phyloP scores from a whole-genome alignment of 805 yeast genomes.

The Myxozyma monticola region DNA sequence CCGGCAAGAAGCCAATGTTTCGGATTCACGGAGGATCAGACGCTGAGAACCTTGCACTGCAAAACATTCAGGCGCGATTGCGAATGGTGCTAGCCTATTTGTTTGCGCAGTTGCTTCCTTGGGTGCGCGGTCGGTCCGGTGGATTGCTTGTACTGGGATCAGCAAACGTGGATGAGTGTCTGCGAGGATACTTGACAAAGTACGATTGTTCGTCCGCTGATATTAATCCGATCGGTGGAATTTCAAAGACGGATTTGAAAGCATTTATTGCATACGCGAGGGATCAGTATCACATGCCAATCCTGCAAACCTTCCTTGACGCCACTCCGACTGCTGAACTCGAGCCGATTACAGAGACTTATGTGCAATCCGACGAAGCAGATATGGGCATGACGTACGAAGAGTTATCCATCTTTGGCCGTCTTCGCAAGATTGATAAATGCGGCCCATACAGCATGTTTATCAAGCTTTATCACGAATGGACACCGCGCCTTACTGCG shows the following conservation, averaged over 20 bases:
- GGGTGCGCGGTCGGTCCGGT: constrained; percentile 76
- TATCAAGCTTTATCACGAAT: constrained; percentile 80
- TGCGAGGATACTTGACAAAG: constrained; percentile 93
- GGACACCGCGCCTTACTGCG: constrained; percentile 85
- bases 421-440: constrained; percentile 84
- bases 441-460: constrained; percentile 98
- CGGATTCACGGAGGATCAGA: constrained; percentile 91
- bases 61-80: constrained; percentile 93
- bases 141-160: constrained; percentile 91
- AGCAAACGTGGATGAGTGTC: constrained; percentile 95
- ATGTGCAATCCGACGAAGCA: constrained; percentile 92
- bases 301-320: constrained; percentile 71
- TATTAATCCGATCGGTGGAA: constrained; percentile 97
- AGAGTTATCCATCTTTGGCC: constrained; percentile 87
- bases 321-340: constrained; percentile 98
- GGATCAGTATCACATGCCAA: constrained; percentile 67
- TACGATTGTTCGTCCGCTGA: constrained; percentile 98
- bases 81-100: constrained; percentile 93
- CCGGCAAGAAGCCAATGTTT: constrained; percentile 86
- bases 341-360: constrained; percentile 89
- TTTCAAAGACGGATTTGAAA: constrained; percentile 90
- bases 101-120: constrained; percentile 92
- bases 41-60: constrained; percentile 89
- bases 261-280: constrained; percentile 81
- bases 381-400: constrained; percentile 99